These are phyloP conservation scores for Chaetomium sp. DNA, from an alignment of 2,329 filamentous ascomycete genomes.

Conservation along the genomic window DNA sequence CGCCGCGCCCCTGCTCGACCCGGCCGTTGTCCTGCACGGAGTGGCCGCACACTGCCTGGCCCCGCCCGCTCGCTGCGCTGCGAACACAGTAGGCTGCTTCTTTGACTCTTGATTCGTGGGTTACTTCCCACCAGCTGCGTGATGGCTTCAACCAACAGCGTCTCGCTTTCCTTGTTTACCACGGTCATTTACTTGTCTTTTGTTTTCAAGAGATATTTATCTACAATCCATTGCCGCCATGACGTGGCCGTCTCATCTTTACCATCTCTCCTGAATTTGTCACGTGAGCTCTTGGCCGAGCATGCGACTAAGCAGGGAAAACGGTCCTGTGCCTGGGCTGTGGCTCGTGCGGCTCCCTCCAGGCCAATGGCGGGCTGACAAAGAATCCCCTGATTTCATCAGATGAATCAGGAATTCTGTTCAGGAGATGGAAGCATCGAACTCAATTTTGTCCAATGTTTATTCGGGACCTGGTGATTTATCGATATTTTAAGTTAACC, in stretches of 20 bases:
- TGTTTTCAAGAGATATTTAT: background rate
- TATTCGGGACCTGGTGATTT: background rate
- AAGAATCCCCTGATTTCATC: background rate
- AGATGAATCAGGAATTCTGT: background rate
- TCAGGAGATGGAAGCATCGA: background rate
- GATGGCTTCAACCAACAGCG: constrained; percentile 10
- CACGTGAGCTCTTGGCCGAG: constrained; percentile 2
- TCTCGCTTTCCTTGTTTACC: background rate
- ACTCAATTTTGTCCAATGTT: background rate
- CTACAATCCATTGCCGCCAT: background rate
- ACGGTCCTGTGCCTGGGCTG: background rate
- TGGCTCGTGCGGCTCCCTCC: background rate
- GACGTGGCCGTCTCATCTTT: background rate
- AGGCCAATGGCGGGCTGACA: background rate
- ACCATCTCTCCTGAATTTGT: background rate
- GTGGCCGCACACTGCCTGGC: background rate
- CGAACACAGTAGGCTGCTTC: background rate
- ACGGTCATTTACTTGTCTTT: background rate
- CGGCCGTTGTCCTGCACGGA: background rate
- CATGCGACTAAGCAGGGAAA: background rate
- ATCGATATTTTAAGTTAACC: too few relatives aligned
- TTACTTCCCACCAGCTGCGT: background rate
- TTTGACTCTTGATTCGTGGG: constrained; percentile 28
- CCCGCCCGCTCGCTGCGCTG: background rate
- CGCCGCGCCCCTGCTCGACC: constrained; percentile 26